Evolutionary conservation across 768 basidiomycete genomes (phyloP).

Genomic region (Suillus placidus): DNA sequence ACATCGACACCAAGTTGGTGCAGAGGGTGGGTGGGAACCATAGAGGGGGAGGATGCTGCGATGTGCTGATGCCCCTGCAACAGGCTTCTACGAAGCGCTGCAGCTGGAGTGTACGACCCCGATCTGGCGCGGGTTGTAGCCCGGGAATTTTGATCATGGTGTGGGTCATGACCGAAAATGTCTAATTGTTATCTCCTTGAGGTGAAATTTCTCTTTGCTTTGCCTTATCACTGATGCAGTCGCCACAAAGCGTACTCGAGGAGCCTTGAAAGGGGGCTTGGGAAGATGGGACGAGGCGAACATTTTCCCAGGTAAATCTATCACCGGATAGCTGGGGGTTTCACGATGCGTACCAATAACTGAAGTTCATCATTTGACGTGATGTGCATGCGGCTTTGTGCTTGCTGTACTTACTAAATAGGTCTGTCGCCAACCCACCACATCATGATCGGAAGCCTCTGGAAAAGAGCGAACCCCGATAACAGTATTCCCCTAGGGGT

Average conservation of each 20-base stretch:
- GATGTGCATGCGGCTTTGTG: conserved; percentile 1
- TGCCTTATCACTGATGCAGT: neutral
- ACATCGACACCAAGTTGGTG: neutral
- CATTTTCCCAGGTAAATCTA: neutral
- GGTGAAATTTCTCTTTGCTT: neutral
- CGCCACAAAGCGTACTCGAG: neutral
- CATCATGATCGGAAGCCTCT: neutral
- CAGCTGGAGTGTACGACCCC: neutral
- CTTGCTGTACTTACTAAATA: conserved; percentile 5
- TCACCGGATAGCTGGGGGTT: neutral
- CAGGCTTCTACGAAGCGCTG: neutral
- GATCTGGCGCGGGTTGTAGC: conserved; percentile 1
- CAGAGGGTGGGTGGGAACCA: neutral
- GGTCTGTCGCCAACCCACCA: neutral
- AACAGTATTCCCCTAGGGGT: neutral
- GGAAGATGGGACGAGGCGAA: neutral
- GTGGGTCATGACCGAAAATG: neutral
- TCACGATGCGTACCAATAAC: neutral
- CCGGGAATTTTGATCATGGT: neutral
- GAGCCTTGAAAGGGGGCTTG: neutral
- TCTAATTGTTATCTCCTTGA: neutral
- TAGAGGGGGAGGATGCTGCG: neutral
- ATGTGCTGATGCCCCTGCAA: neutral
- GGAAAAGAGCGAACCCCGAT: neutral
- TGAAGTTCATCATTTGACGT: neutral